Evolutionary conservation across 1,284 basidiomycete species (phyloP), one percentile per base, ranked within the genome.

Genomic region (Rhodotorula sp.): DNA sequence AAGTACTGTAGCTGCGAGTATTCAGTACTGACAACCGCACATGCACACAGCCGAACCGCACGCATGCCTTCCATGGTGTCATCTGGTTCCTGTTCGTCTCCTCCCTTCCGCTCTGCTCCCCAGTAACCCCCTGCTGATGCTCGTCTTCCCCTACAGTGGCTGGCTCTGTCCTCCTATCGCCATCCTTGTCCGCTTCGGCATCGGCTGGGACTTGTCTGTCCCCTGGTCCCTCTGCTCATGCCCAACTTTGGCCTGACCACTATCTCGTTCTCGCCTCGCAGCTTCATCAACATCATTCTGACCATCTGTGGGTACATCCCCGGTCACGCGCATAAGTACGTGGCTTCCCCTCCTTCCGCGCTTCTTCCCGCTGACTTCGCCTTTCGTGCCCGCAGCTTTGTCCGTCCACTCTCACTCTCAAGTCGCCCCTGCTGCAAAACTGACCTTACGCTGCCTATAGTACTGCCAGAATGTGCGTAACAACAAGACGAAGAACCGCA

Each of bases 231-330:
- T 15, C 17, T 12, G 15, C 27, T 41, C 36, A 25, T 27, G 6
- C 34, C 10, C 44, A 36, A 19, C 19, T 17, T 2, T 22, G n/a
- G 29, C 13, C 51, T 32, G 51, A 5, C 3, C 55, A 13, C n/a
- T 29, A 17, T 39, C 12, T 15, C 21, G 13, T 13, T 6, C 46
- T 25, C 34, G 22, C 6, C 39, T 13, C 36, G 39, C 66, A 67
- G 66, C 82, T 95, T 91, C 86, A 84, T 98, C 79, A 99, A 99
- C 82, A 82, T 94, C 29, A 79, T 98, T 77, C 83, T 96, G 63
- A 97, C 94, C 44, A 87, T 97, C 70, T 90, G 88, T 80, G 96
- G 96, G 15, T 97, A 93, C 81, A 90, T 93, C 75, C 91, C 91
- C 69, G 91, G 82, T 37, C 83, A 84, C 74, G 80, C 80, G 39